These are phyloP conservation scores for Lunularia cruciata DNA, from an alignment of 225 moss, liverwort and hornwort species.

Conservation along the genomic window DNA sequence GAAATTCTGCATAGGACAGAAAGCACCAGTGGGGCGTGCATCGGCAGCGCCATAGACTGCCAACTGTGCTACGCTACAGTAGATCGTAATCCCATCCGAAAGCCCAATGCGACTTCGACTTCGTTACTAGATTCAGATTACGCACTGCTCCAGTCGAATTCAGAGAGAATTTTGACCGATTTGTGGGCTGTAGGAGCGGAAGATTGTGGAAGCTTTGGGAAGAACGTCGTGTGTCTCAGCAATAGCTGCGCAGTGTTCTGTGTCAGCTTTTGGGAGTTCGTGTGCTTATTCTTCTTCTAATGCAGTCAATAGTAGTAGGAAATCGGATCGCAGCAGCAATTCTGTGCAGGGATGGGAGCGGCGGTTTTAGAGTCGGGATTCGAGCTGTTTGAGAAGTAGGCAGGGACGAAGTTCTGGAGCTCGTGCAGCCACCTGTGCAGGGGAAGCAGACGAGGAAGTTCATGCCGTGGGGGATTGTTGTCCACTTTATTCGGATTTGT, in stretches of 20 bases:
- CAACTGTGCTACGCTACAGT: no score
- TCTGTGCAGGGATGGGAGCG: slow-evolving; percentile 5
- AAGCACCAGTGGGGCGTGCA: no score
- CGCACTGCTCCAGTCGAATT: no score
- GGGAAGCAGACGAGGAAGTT: slow-evolving; percentile 13
- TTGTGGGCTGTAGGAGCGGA: no score
- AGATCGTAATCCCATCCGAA: no score
- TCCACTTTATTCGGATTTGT: slow-evolving; percentile 33
- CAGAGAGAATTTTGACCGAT: no score
- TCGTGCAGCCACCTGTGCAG: not conserved
- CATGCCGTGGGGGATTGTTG: slow-evolving; percentile 26
- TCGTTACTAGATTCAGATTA: no score
- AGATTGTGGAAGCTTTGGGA: not conserved
- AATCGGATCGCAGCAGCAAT: slow-evolving; percentile 1
- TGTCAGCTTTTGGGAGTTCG: not conserved
- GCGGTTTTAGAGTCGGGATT: not conserved
- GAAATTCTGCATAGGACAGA: no score
- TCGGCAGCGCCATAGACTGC: no score
- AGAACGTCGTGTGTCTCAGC: not conserved
- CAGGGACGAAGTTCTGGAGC: not conserved
- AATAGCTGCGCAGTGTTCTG: not conserved
- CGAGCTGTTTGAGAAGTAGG: not conserved
- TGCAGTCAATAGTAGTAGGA: not conserved
- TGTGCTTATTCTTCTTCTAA: not conserved
- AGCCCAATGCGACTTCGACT: no score